A percentile compares a stretch with the other conserved stretches of the same genome.
These are phyloP conservation scores for Nyctanthes arbortristis DNA, from an alignment of 257 asterid species.

Conservation along the genomic window DNA sequence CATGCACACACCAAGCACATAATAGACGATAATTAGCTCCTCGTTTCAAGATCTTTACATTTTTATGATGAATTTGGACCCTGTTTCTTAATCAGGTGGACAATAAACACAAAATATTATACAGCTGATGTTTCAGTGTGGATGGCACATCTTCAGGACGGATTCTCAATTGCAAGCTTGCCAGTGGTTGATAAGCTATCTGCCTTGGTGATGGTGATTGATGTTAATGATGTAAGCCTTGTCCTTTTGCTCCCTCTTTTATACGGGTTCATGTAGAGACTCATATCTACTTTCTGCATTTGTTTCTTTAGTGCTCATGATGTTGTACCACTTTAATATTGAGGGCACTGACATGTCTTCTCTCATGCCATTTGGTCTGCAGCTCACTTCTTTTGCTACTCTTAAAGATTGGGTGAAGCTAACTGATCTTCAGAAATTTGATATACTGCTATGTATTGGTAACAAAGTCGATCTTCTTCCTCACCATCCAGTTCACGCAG, in stretches of 20 bases:
- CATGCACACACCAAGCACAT: conserved; percentile 6
- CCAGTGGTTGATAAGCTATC: conserved; percentile 46
- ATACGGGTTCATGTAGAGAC: not conserved
- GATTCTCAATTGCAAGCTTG: conserved; percentile 44
- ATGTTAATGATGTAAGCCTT: conserved; percentile 64
- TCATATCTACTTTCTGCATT: not conserved
- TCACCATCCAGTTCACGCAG: conserved; percentile 78
- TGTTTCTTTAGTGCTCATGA: not conserved
- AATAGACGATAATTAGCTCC: not conserved
- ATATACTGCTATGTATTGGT: conserved; percentile 77
- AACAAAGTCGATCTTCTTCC: conserved; percentile 93
- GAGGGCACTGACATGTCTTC: conserved; percentile 19
- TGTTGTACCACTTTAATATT: not conserved
- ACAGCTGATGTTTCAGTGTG: conserved; percentile 78
- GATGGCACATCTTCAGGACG: conserved; percentile 71
- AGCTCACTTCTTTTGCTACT: conserved; percentile 64
- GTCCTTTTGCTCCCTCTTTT: conserved; percentile 17
- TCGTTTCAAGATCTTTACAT: conserved; percentile 16
- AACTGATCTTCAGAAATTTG: conserved; percentile 70
- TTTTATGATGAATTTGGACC: conserved; percentile 17
- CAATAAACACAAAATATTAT: conserved; percentile 86
- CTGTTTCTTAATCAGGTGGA: conserved; percentile 59
- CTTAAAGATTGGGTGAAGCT: conserved; percentile 74
- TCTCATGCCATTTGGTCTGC: conserved; percentile 32
- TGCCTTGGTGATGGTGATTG: conserved; percentile 93